Evolutionary conservation across 2,329 filamentous ascomycete species (phyloP).

Genomic region (Paecilomyces variotii): DNA sequence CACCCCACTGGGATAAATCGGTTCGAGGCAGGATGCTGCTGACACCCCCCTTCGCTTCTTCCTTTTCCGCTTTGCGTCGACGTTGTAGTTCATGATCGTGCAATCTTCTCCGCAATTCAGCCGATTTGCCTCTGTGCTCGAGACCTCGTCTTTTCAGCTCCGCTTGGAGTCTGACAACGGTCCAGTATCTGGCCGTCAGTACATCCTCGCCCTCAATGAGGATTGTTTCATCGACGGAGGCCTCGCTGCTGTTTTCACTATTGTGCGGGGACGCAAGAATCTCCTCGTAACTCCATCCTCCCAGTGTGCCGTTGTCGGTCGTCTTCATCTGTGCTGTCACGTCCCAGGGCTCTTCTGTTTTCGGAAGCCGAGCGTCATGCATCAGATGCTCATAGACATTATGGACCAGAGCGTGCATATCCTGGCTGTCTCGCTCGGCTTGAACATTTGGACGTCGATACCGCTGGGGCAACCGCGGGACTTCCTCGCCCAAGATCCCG

Average conservation of each 20-base stretch:
- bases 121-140: conserved; percentile 3
- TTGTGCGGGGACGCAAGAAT: conserved; percentile 8
- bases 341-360: conserved; percentile 7
- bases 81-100: conserved; percentile 11
- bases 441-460: neutral
- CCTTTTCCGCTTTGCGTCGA: conserved; percentile 8
- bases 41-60: conserved; percentile 2
- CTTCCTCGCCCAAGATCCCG: conserved; percentile 7
- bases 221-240: neutral
- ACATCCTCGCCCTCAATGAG: conserved; percentile 9
- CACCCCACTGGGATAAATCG: conserved; percentile 20
- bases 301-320: conserved; percentile 1
- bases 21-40: conserved; percentile 15
- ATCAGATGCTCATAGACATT: conserved; percentile 27
- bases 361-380: conserved; percentile 11
- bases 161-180: conserved; percentile 5
- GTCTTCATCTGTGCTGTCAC: conserved; percentile 5
- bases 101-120: conserved; percentile 14
- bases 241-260: neutral
- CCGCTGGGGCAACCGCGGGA: conserved; percentile 3
- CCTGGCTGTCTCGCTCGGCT: neutral
- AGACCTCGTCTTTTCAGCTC: conserved; percentile 12
- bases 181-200: conserved; percentile 11
- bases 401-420: conserved; percentile 15
- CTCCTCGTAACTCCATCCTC: conserved; percentile 10